phyloP scores from a whole-genome alignment of 2,329 filamentous ascomycete species.

The Neonectria neomacrospora region DNA sequence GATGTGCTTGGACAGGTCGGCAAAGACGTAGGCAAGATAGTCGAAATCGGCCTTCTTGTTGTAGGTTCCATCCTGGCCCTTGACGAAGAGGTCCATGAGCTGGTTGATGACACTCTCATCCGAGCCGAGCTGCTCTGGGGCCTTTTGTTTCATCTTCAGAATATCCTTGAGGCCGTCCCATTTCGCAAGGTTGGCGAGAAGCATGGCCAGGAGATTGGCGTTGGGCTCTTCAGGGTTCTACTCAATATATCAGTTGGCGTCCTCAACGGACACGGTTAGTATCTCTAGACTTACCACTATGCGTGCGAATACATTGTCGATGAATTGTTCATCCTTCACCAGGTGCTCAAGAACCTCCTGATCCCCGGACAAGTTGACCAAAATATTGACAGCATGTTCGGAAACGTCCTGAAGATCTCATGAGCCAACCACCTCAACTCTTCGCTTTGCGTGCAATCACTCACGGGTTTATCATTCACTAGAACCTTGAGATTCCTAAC shows the following conservation, averaged over 20 bases:
- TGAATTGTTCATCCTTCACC: constrained; percentile 81
- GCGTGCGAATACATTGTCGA: constrained; percentile 77
- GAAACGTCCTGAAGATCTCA: constrained; percentile 75
- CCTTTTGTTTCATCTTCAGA: constrained; percentile 72
- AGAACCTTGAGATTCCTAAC: constrained; percentile 89
- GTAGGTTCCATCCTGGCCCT: constrained; percentile 82
- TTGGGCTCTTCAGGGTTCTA: constrained; percentile 80
- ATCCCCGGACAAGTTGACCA: constrained; percentile 87
- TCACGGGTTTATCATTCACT: constrained; percentile 82
- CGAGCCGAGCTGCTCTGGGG: constrained; percentile 76
- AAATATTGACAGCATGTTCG: constrained; percentile 90
- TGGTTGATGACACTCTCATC: constrained; percentile 85
- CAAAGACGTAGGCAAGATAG: constrained; percentile 94
- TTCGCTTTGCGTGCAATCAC: constrained; percentile 41
- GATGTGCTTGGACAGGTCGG: constrained; percentile 86
- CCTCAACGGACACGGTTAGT: not conserved
- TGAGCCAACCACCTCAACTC: constrained; percentile 16
- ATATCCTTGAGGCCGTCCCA: constrained; percentile 77
- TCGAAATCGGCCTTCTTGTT: constrained; percentile 90
- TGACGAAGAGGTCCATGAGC: constrained; percentile 94
- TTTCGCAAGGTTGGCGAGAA: constrained; percentile 92
- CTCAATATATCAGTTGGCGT: constrained; percentile 11
- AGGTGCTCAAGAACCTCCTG: constrained; percentile 77
- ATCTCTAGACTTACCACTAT: constrained; percentile 71
- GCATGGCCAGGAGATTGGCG: constrained; percentile 87